Evolutionary conservation across 208 protist species (phyloP), one percentile per base, ranked within the genome.

Genomic region (Crithidia sp.): DNA sequence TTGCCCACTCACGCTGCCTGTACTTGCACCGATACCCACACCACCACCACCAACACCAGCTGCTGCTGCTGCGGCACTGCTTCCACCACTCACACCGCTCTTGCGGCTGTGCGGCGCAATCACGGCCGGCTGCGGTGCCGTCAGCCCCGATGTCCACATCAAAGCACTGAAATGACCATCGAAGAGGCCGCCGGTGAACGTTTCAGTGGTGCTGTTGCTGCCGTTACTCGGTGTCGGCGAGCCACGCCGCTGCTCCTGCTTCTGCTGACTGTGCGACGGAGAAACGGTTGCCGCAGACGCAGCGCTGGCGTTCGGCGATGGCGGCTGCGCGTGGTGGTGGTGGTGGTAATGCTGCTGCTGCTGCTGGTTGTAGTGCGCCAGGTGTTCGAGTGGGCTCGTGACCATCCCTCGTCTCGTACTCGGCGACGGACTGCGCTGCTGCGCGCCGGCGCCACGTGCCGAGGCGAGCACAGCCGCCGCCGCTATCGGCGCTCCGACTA

Each of bases 101-200:
- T 14, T 12, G 59, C 9, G 41, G 41, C 13, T n/a, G n/a, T 40
- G 53, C 61, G 45, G 43, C 43, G 47, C 2, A 0, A 45, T 10
- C 0, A 44, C 3, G 45, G 17, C 47, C 2, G 58, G 9, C 6
- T 56, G 45, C 50, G 58, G 50, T 7, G 50, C 45, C 6, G 47
- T n/a, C 28, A 71, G 49, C 36, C 73, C 73, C 0, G 65, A 72
- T 16, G 65, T 77, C 73, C 73, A 77, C 19, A 77, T 39, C 7
- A 71, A 57, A 12, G 65, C 45, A 40, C 73, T 60, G 16, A 71
- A 17, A n/a, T 58, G 65, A 9, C 41, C 39, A 19, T 77, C 73
- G n/a, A 77, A 47, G 16, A 68, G 57, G 10, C 45, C 59, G n/a
- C 64, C 50, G 44, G 37, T 64, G 43, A 5, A 14, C 41, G 14